Conservation (phyloP, 768 basidiomycete species). For the Leucosporidium scottii region DNA sequence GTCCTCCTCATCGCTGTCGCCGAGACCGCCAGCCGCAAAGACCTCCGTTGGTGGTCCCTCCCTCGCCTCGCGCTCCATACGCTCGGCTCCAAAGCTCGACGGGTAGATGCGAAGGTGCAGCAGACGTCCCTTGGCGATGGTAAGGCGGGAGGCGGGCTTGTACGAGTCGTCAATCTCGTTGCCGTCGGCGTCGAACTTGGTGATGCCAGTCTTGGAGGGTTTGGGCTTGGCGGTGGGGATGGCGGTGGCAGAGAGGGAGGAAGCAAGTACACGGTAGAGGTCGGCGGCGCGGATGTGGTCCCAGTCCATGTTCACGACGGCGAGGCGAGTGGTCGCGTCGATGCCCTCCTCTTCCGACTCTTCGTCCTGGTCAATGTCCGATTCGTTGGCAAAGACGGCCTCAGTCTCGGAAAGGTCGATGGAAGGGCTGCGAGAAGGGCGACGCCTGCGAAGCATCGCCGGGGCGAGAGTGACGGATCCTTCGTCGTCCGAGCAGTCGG, state of each 20-base stretch:
- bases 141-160: conserved; percentile 34
- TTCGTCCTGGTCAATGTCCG: conserved; percentile 60
- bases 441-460: background rate
- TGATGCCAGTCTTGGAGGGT: conserved; percentile 31
- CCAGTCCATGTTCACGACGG: conserved; percentile 96
- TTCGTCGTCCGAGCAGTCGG: conserved; percentile 46
- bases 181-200: conserved; percentile 28
- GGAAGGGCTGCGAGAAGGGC: conserved; percentile 26
- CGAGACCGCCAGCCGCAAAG: conserved; percentile 48
- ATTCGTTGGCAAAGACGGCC: conserved; percentile 50
- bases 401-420: conserved; percentile 34
- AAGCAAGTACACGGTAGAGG: conserved; percentile 85
- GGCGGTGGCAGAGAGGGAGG: conserved; percentile 62
- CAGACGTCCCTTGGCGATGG: conserved; percentile 58
- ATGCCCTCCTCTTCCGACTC: conserved; percentile 45
- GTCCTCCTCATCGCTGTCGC: conserved; percentile 49
- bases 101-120: conserved; percentile 77
- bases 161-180: conserved; percentile 14
- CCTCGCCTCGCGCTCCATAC: conserved; percentile 75
- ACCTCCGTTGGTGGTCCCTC: conserved; percentile 84
- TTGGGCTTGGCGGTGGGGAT: conserved; percentile 44
- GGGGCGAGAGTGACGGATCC: conserved; percentile 27
- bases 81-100: conserved; percentile 83
- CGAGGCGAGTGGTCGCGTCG: conserved; percentile 62
- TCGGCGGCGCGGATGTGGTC: conserved; percentile 85